A percentile compares a stretch with the other conserved stretches of the same genome.
Conservation (phyloP, 177 flowering plant genomes). For the Tripterygium wilfordii region DNA sequence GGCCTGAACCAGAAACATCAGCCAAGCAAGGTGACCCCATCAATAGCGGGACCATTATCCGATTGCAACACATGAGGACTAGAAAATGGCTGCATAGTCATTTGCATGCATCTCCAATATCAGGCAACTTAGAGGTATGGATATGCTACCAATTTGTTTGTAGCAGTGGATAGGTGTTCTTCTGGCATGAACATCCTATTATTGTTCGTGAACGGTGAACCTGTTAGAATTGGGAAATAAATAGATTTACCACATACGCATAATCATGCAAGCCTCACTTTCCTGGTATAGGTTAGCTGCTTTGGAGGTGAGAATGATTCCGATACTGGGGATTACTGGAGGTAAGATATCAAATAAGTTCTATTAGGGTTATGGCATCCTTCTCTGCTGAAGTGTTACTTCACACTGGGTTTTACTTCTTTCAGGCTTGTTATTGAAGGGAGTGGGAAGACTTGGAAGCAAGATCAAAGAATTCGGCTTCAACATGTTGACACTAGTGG, state of each 20-base stretch:
- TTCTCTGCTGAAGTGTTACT: neutral
- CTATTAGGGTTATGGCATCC: neutral
- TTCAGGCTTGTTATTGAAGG: constrained; percentile 83
- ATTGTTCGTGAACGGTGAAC: neutral
- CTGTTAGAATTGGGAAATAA: neutral
- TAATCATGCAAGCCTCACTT: neutral
- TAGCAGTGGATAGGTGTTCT: too few species aligned
- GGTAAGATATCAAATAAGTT: constrained; percentile 33
- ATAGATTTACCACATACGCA: neutral
- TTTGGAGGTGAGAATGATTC: constrained; percentile 81
- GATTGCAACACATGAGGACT: constrained; percentile 87
- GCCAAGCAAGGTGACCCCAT: constrained; percentile 82
- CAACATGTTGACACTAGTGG: constrained; percentile 89
- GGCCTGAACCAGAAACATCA: constrained; percentile 51
- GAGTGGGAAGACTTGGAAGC: constrained; percentile 85
- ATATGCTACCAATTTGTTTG: too few species aligned
- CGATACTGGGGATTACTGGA: constrained; percentile 96
- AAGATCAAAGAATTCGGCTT: constrained; percentile 91
- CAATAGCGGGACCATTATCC: constrained; percentile 59
- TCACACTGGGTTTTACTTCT: constrained; percentile 1
- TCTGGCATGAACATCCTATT: too few species aligned
- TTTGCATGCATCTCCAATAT: constrained; percentile 92
- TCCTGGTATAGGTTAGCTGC: constrained; percentile 77
- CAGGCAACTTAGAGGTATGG: constrained; percentile 96
- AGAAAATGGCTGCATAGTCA: constrained; percentile 96